These are phyloP conservation scores for Metarhizium brunneum DNA, from an alignment of 2,329 filamentous ascomycete species.

Conservation along the genomic window DNA sequence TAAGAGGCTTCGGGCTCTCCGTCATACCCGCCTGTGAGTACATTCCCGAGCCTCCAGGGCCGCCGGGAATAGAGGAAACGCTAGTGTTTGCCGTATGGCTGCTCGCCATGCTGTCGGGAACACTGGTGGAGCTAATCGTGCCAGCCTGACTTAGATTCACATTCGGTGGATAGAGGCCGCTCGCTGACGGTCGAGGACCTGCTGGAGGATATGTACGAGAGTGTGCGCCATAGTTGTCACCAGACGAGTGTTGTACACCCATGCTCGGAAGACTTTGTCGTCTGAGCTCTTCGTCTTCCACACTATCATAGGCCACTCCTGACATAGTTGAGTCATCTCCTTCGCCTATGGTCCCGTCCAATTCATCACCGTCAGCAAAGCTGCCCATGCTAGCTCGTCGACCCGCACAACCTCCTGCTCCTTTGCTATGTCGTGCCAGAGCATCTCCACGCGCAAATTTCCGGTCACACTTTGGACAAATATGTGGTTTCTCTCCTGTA, in stretches of 20 bases:
- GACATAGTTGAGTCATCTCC: conserved; percentile 49
- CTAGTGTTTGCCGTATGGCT: conserved; percentile 40
- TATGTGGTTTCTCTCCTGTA: conserved; percentile 90
- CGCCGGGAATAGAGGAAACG: conserved; percentile 38
- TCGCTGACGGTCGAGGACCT: conserved; percentile 38
- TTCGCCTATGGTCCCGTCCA: conserved; percentile 39
- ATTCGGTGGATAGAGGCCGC: conserved; percentile 54
- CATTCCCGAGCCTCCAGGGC: conserved; percentile 43
- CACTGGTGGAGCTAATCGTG: conserved; percentile 43
- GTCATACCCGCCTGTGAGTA: conserved; percentile 69
- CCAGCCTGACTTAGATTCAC: conserved; percentile 42
- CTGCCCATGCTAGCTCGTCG: conserved; percentile 77
- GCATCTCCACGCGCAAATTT: conserved; percentile 95
- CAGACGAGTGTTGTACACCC: conserved; percentile 60
- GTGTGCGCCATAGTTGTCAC: conserved; percentile 47
- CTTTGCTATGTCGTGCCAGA: conserved; percentile 88
- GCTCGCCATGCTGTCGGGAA: conserved; percentile 30
- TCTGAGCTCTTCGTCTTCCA: conserved; percentile 54
- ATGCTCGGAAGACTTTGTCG: conserved; percentile 66
- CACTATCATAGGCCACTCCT: conserved; percentile 44
- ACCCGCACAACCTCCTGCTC: conserved; percentile 88
- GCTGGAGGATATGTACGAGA: conserved; percentile 74
- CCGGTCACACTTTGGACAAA: conserved; percentile 88
- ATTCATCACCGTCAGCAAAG: conserved; percentile 71
- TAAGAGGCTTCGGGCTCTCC: conserved; percentile 79